Base-by-base conservation (phyloP, 2,329 filamentous ascomycete species). In the Gliomastix tumulicola region DNA sequence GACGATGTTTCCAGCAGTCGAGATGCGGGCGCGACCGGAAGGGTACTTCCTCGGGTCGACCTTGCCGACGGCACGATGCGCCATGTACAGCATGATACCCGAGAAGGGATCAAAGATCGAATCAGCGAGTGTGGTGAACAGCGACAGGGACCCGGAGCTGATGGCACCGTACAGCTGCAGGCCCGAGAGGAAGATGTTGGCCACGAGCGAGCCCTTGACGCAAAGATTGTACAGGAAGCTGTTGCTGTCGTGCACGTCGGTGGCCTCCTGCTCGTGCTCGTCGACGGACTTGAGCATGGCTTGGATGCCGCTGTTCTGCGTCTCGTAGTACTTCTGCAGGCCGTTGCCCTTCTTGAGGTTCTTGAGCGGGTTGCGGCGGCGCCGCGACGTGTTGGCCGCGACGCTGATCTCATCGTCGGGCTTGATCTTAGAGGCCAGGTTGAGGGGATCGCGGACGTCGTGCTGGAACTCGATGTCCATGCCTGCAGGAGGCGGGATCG, bases 111-210 rank as follows among this genome's bases (percentile, higher is more conserved):
- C 23, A 16, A 34, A 30, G 32, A 23, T 27, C 15, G 18, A 25
- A 58, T 82, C 77, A 31, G 78, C 76, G 19, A 78, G 71, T n/a
- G 76, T 81, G 13, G 76, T 76, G 42, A 82, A 79, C 16, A 82
- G 65, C 55, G 76, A 75, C 41, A 82, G 62, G 13, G 76, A 81
- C 10, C 71, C 71, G 2, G 73, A 77, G 22, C 69, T 69, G 36
- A 76, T 57, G 35, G 73, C 73, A 30, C 73, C 74, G 49, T 77
- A 77, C 36, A 76, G 53, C 57, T 78, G 73, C 40, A 77, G 76
- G 49, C 73, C 45, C 46, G 76, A 76, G 20, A 77, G 58, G 41
- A 59, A 74, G 35, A 72, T 65, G 51, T 74, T 71, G 43, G 69
- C 66, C 5, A 51, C 54, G 43, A 73, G 74, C 30, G 65, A 70